phyloP scores from a whole-genome alignment of 2,329 filamentous ascomycete species.

The Daldinia sp. region DNA sequence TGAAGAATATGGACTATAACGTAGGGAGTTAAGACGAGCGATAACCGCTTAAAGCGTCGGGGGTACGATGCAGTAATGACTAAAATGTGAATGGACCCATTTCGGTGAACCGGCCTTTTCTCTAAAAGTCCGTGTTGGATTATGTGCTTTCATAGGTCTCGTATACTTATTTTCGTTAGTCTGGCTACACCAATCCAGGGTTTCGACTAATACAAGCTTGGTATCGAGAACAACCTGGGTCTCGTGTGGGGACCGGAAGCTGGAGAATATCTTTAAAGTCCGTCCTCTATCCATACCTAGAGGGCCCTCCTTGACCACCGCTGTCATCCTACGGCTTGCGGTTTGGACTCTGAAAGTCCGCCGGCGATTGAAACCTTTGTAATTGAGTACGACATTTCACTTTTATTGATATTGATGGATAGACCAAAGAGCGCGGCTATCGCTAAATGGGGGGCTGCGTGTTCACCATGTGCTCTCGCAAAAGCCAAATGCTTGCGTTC shows the following conservation, averaged over 20 bases:
- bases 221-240: constrained; percentile 14
- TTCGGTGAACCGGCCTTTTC: constrained; percentile 29
- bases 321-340: constrained; percentile 29
- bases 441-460: constrained; percentile 63
- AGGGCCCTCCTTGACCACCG: constrained; percentile 12
- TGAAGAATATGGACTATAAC: not conserved
- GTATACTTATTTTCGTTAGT: constrained; percentile 16
- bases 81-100: not conserved
- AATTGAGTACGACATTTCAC: constrained; percentile 2
- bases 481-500: constrained; percentile 65
- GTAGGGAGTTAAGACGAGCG: not conserved
- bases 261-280: constrained; percentile 43
- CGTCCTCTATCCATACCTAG: constrained; percentile 27
- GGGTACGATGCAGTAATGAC: constrained; percentile 7
- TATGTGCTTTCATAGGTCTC: not conserved
- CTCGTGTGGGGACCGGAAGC: constrained; percentile 18
- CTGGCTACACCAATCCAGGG: not conserved
- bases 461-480: constrained; percentile 61
- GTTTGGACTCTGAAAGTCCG: constrained; percentile 43
- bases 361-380: constrained; percentile 36
- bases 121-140: constrained; percentile 24
- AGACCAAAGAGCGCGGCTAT: constrained; percentile 44
- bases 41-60: not conserved
- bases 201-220: not conserved
- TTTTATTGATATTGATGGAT: constrained; percentile 40